phyloP scores from a whole-genome alignment of 2,329 filamentous ascomycete genomes.

The Sporothrix curviconia region DNA sequence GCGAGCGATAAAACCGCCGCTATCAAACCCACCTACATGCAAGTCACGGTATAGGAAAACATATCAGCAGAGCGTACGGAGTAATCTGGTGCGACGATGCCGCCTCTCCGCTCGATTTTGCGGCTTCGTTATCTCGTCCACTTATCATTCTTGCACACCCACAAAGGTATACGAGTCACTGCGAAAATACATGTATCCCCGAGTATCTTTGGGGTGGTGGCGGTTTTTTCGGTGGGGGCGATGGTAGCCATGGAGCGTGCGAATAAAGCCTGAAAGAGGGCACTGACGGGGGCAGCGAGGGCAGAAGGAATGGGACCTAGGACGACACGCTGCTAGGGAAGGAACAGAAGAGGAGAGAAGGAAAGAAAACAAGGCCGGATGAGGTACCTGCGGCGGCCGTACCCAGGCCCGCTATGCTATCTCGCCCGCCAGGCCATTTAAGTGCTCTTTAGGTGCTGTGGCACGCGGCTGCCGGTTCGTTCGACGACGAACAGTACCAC shows the following conservation, averaged over 20 bases:
- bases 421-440: no score
- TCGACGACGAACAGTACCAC: constrained; percentile 8
- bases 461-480: no score
- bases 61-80: no score
- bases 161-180: constrained; percentile 1
- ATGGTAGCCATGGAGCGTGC: neutral
- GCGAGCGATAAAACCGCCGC: no score
- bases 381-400: neutral
- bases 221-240: constrained; percentile 8
- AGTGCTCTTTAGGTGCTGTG: no score
- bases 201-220: constrained; percentile 2
- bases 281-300: neutral
- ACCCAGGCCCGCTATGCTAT: no score
- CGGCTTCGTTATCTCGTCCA: no score
- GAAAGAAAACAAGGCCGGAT: neutral
- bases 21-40: no score
- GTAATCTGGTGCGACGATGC: neutral
- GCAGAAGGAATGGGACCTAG: neutral
- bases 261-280: neutral
- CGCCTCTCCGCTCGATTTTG: neutral
- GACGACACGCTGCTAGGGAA: neutral
- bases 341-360: neutral
- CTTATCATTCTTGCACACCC: no score
- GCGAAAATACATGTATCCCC: neutral
- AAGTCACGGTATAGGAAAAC: no score